A percentile compares a stretch with the other conserved stretches of the same genome.
These are phyloP conservation scores for Cladosporium sp. DNA, from an alignment of 2,329 filamentous ascomycete genomes.

Conservation along the genomic window DNA sequence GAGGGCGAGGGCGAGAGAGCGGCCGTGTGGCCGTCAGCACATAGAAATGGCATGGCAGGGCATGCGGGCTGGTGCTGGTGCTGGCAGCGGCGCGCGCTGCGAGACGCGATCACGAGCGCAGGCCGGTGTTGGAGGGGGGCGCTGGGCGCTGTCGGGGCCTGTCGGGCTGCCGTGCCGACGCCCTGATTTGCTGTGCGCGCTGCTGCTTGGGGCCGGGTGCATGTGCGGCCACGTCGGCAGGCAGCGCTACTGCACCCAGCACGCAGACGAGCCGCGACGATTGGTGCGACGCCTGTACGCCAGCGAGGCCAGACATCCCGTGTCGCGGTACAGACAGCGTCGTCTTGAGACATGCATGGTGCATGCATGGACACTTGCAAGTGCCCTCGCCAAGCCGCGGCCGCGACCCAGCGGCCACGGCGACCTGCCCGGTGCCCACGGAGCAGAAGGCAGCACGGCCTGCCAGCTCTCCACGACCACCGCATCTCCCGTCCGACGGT, in stretches of 20 bases:
- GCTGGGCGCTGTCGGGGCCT: background rate
- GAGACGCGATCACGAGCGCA: background rate
- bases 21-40: background rate
- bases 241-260: background rate
- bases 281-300: background rate
- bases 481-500: too few species aligned
- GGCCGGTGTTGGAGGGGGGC: background rate
- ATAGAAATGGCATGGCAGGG: background rate
- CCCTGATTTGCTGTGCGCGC: background rate
- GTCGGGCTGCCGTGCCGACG: background rate
- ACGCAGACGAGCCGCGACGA: background rate
- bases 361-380: background rate
- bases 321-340: background rate
- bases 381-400: background rate
- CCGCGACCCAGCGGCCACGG: background rate
- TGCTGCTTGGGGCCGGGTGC: background rate
- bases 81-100: background rate
- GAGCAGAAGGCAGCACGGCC: too few species aligned
- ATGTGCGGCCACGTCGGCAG: background rate
- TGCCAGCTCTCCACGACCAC: too few species aligned
- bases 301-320: background rate
- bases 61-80: background rate
- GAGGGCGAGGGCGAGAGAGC: background rate
- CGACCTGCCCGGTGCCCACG: too few species aligned
- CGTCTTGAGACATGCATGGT: slow-evolving; percentile 9